phyloP scores from a whole-genome alignment of 345 rosid genomes.

The Hevea brasiliensis region DNA sequence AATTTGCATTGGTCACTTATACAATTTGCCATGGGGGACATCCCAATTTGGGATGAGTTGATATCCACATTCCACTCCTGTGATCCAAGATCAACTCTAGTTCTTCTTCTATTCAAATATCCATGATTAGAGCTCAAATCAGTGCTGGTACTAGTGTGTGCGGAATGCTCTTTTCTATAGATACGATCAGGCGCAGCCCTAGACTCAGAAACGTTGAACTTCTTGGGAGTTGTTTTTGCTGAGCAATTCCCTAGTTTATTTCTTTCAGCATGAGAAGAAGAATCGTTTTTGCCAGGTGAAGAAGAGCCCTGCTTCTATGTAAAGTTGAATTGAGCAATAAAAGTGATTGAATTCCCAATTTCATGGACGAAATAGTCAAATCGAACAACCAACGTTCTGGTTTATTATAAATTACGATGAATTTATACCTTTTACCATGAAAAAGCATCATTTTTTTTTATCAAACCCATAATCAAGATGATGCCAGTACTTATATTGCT shows the following conservation, averaged over 20 bases:
- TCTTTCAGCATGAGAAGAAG: not conserved
- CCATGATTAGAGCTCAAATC: not conserved
- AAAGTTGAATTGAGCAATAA: not conserved
- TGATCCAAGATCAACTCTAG: conserved; percentile 19
- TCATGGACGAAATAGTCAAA: not conserved
- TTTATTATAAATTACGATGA: too few species aligned
- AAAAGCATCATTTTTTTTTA: not conserved
- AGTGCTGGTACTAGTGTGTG: not conserved
- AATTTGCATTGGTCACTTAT: not conserved
- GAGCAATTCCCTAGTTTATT: not conserved
- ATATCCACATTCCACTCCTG: not conserved
- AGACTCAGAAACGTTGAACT: not conserved
- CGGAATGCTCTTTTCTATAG: not conserved
- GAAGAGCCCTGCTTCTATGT: not conserved
- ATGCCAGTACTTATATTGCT: not conserved
- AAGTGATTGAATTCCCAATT: not conserved
- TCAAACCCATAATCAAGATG: not conserved
- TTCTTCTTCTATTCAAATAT: conserved; percentile 12
- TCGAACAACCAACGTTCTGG: not conserved
- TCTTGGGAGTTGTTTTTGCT: not conserved
- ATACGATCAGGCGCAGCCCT: not conserved
- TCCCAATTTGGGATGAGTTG: not conserved
- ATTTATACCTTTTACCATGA: too few species aligned
- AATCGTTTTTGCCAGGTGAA: not conserved
- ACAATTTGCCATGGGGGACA: not conserved